Conservation (phyloP, 257 asterid genomes). For the Eucommia ulmoides region DNA sequence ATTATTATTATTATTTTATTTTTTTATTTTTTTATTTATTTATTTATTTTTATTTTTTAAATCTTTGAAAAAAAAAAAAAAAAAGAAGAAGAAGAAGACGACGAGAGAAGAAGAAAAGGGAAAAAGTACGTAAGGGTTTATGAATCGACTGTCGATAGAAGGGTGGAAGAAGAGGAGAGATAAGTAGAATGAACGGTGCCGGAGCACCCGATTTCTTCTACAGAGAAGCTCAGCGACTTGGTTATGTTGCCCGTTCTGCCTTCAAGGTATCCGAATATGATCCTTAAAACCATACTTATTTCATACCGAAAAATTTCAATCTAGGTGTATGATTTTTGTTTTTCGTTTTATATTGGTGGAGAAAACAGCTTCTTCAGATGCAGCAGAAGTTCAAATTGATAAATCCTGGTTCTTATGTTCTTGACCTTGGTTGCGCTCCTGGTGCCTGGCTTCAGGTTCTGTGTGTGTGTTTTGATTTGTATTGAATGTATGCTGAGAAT, state of each 20-base stretch:
- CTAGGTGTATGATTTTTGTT: neutral
- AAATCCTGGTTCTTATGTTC: constrained; percentile 63
- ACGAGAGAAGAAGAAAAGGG: no score
- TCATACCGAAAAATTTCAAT: no score
- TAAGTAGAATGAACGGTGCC: constrained; percentile 40
- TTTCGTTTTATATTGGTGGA: constrained; percentile 4
- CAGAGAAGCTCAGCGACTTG: constrained; percentile 92
- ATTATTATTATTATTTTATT: no score
- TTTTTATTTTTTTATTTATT: no score
- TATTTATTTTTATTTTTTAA: no score
- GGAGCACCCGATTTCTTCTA: constrained; percentile 77
- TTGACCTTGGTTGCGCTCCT: constrained; percentile 95
- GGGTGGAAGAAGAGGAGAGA: neutral
- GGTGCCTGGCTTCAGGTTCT: constrained; percentile 99
- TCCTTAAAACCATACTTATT: neutral
- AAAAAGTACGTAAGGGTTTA: no score
- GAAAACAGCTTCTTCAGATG: constrained; percentile 67
- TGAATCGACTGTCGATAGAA: no score
- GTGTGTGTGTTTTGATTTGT: no score
- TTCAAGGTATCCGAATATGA: constrained; percentile 89
- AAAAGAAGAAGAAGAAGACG: no score
- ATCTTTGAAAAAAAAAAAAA: no score
- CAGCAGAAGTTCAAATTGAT: constrained; percentile 69
- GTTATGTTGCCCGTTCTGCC: constrained; percentile 93
- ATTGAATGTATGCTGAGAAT: no score